Evolutionary conservation across 208 protist species (phyloP), one percentile per base, ranked within the genome.

Genomic region (Vickermania ingenoplastis): DNA sequence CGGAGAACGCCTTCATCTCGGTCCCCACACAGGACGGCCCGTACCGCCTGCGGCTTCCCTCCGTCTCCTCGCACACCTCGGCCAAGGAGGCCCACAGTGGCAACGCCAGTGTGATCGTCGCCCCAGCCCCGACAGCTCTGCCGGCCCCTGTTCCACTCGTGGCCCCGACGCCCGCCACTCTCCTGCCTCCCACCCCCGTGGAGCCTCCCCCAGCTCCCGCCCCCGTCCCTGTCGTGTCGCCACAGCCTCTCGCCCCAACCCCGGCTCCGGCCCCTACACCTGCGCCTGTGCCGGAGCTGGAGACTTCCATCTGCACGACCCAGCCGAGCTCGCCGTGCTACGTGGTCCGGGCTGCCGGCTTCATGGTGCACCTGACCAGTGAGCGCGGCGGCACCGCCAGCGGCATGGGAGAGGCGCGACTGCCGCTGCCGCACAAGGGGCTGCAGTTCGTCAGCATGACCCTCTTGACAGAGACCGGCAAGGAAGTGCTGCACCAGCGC

Each of bases 1-100:
- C 57, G 4, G 61, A 63, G 27, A 66, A 77, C 22, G 57, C 63
- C 31, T 69, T 73, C 17, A 60, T 83, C 0, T 31, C 74, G 3
- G 64, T 91, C 17, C 69, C 70, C 1, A 57, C 67, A 22, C 70
- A 73, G 7, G 75, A 67, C 3, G 79, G 77, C 17, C 79, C 83
- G 24, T 87, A 75, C 63, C 80, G 68, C 0, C 69, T 91, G n/a
- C 69, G 77, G 14, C 69, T 86, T 22, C 85, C 79, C 5, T 58
- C 70, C 59, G 48, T 17, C 36, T 21, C 31, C 1, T 59, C 31
- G 36, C n/a, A 0, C 31, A 2, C 22, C 0, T 3, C 3, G 28
- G 22, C 13, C 5, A n/a, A n/a, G n/a, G n/a, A n/a, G n/a, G n/a
- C n/a, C n/a, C n/a, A n/a, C n/a, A n/a, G n/a, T n/a, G n/a, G n/a